These are phyloP conservation scores for Lodderomyces orthopsilosis DNA, from an alignment of 1,139 yeast genomes.

Conservation along the genomic window DNA sequence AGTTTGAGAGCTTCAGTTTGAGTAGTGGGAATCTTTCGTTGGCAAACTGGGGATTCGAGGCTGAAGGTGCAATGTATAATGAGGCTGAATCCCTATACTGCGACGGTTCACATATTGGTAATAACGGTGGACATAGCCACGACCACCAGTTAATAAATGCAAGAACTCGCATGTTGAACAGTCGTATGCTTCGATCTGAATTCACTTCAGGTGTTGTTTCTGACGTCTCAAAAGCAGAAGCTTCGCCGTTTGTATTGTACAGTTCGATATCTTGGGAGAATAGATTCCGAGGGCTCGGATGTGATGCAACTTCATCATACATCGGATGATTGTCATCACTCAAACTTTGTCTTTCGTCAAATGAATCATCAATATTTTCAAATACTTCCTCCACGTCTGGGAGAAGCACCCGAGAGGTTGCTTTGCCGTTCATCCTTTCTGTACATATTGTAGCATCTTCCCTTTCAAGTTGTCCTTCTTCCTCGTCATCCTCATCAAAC, in stretches of 20 bases:
- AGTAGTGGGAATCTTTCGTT: slow-evolving; percentile 13
- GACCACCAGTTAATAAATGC: slow-evolving; percentile 19
- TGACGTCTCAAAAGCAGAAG: neutral
- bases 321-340: neutral
- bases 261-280: neutral
- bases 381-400: slow-evolving; percentile 9
- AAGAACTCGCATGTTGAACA: neutral
- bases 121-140: slow-evolving; percentile 25
- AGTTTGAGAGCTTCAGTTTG: slow-evolving; percentile 12
- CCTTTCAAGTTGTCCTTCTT: slow-evolving; percentile 1
- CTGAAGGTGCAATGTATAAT: neutral
- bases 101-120: slow-evolving; percentile 14
- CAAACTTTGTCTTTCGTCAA: neutral
- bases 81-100: neutral
- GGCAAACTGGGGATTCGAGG: neutral
- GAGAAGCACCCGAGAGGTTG: slow-evolving; percentile 14
- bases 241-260: neutral
- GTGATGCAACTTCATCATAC: neutral
- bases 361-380: slow-evolving; percentile 10
- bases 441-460: neutral
- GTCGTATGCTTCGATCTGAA: neutral
- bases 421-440: neutral
- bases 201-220: too few species aligned
- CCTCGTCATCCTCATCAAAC: slow-evolving; percentile 7
- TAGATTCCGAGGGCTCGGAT: neutral